phyloP scores from a whole-genome alignment of 495 filamentous ascomycete species.

The Xylaria bambusicola region DNA sequence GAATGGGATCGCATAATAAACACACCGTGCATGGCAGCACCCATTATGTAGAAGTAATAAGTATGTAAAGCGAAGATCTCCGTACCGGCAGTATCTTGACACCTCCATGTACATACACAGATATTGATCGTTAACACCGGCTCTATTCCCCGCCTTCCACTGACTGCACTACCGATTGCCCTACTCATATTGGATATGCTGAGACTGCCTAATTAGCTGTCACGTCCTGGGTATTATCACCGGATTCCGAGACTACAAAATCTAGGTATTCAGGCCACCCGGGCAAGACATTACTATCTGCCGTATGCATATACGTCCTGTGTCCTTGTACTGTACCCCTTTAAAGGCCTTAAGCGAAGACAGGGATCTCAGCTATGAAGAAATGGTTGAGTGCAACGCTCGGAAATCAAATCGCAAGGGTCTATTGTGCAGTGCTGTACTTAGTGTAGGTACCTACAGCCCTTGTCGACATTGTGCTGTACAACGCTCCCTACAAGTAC shows the following conservation, averaged over 20 bases:
- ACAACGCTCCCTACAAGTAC: background rate
- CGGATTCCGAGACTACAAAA: too few relatives aligned
- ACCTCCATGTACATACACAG: too few relatives aligned
- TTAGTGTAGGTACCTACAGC: background rate
- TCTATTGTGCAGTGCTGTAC: constrained; percentile 6
- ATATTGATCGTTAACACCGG: too few relatives aligned
- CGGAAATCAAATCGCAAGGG: constrained; percentile 20
- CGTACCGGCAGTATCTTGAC: too few relatives aligned
- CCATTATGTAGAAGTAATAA: too few relatives aligned
- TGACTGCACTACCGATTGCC: too few relatives aligned
- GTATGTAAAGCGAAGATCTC: too few relatives aligned
- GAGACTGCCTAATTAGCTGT: too few relatives aligned
- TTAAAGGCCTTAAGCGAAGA: constrained; percentile 8
- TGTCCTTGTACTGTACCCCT: background rate
- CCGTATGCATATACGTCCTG: background rate
- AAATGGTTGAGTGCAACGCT: constrained; percentile 16
- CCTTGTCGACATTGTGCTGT: constrained; percentile 11
- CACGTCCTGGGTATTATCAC: too few relatives aligned
- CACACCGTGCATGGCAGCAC: background rate
- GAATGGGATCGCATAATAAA: background rate
- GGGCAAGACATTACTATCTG: background rate
- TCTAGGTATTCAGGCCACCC: too few relatives aligned
- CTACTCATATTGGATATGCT: too few relatives aligned
- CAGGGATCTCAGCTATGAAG: constrained; percentile 3
- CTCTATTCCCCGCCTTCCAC: too few relatives aligned